Percentiles rank a stretch among this genome's conserved stretches.
phyloP scores from a whole-genome alignment of 495 filamentous ascomycete species.

The Aspergillus haitiensis region DNA sequence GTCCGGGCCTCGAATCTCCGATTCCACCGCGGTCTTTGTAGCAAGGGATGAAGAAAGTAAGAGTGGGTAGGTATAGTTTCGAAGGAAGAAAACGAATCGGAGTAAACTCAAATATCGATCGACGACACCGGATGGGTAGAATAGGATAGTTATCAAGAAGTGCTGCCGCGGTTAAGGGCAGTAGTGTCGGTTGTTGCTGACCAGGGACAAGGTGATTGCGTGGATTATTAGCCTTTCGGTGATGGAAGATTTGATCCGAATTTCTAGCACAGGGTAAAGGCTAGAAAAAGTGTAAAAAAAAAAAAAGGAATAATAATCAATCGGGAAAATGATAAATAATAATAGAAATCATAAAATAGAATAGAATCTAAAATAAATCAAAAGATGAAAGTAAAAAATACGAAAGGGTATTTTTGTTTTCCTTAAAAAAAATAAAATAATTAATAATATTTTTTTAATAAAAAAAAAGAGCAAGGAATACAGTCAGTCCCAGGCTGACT shows the following conservation, averaged over 20 bases:
- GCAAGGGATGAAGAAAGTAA: slow-evolving; percentile 2
- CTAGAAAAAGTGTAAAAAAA: slow-evolving; percentile 11
- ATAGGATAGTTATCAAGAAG: slow-evolving; percentile 5
- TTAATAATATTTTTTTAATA: not conserved
- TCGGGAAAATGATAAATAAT: not conserved
- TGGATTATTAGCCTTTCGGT: slow-evolving; percentile 15
- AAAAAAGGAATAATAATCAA: slow-evolving; percentile 1
- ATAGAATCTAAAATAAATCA: not conserved
- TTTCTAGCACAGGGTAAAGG: slow-evolving; percentile 5
- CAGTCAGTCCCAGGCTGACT: slow-evolving; percentile 11
- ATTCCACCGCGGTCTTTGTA: not conserved
- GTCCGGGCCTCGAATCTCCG: slow-evolving; percentile 1
- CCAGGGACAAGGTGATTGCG: slow-evolving; percentile 13
- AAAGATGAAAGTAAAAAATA: not conserved
- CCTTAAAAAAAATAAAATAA: slow-evolving; percentile 6
- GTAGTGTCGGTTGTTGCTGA: slow-evolving; percentile 9
- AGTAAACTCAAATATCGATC: slow-evolving; percentile 3
- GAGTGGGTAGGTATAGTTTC: slow-evolving; percentile 1
- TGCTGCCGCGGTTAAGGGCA: slow-evolving; percentile 7
- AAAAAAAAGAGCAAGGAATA: not conserved
- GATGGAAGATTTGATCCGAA: slow-evolving; percentile 1
- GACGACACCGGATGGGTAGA: slow-evolving; percentile 1
- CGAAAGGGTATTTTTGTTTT: not conserved
- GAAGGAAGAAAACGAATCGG: slow-evolving; percentile 12
- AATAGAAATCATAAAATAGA: not conserved